Conservation (phyloP, 1,139 yeast species). For the Pichia sp. region DNA sequence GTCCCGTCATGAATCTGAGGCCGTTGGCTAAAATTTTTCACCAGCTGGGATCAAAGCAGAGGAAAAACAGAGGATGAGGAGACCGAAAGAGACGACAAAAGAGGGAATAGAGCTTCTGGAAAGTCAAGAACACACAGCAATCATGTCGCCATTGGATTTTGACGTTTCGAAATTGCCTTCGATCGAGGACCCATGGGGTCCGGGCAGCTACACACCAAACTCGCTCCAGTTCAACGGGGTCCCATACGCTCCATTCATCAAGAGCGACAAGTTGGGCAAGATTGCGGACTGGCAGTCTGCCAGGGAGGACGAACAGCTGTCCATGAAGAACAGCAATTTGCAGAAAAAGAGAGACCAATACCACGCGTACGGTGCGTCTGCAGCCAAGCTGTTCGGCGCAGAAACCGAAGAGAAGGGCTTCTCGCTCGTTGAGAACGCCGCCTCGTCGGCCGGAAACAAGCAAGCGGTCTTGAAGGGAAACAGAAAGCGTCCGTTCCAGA, state of each 20-base stretch:
- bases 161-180: slow-evolving; percentile 27
- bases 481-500: slow-evolving; percentile 8
- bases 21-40: background rate
- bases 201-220: slow-evolving; percentile 44
- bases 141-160: slow-evolving; percentile 26
- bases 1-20: too few relatives aligned
- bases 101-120: too few relatives aligned
- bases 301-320: slow-evolving; percentile 41
- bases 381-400: slow-evolving; percentile 54
- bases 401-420: slow-evolving; percentile 48
- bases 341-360: slow-evolving; percentile 51
- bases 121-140: too few relatives aligned
- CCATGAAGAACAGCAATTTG: slow-evolving; percentile 31
- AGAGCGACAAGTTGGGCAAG: slow-evolving; percentile 61
- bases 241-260: slow-evolving; percentile 67
- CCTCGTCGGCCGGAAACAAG: slow-evolving; percentile 29
- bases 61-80: too few relatives aligned
- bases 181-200: slow-evolving; percentile 51
- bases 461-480: slow-evolving; percentile 26
- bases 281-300: slow-evolving; percentile 60
- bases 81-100: too few relatives aligned
- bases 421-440: slow-evolving; percentile 48
- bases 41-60: background rate
- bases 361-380: slow-evolving; percentile 63
- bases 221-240: slow-evolving; percentile 48